Evolutionary conservation across 306 rosid genomes (phyloP).

Genomic region (Parietaria judaica): DNA sequence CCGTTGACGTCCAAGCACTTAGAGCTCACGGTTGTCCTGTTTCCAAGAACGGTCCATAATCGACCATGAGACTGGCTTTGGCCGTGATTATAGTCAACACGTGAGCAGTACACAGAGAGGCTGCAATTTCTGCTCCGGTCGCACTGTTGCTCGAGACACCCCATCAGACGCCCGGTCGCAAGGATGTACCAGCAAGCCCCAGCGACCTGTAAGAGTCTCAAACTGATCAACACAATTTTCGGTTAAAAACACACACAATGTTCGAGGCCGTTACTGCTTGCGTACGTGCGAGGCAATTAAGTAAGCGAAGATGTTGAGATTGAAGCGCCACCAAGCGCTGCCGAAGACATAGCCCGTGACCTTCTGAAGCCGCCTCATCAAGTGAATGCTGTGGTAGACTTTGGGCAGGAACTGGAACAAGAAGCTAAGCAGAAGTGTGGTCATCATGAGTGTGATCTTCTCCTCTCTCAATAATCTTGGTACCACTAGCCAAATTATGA

Average conservation of each 20-base stretch:
- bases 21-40: constrained; percentile 5
- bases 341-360: constrained; percentile 38
- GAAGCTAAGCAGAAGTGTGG: constrained; percentile 19
- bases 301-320: constrained; percentile 27
- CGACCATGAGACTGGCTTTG: not conserved
- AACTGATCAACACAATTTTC: not conserved
- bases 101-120: constrained; percentile 19
- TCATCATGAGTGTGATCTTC: constrained; percentile 13
- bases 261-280: no score
- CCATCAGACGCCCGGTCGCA: constrained; percentile 23
- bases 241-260: no score
- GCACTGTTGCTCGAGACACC: constrained; percentile 29
- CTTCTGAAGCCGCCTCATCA: constrained; percentile 26
- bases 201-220: constrained; percentile 6
- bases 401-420: constrained; percentile 28
- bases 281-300: constrained; percentile 28
- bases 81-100: not conserved
- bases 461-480: constrained; percentile 25
- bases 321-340: constrained; percentile 31
- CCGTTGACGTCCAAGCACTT: constrained; percentile 24
- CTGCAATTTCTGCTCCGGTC: constrained; percentile 14
- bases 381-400: constrained; percentile 22
- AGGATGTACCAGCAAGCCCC: constrained; percentile 33
- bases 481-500: constrained; percentile 19
- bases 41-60: not conserved